Percentiles rank a stretch among this genome's conserved stretches.
Conservation (phyloP, 352 stramenopile species). For the Globisporangium spiculum region DNA sequence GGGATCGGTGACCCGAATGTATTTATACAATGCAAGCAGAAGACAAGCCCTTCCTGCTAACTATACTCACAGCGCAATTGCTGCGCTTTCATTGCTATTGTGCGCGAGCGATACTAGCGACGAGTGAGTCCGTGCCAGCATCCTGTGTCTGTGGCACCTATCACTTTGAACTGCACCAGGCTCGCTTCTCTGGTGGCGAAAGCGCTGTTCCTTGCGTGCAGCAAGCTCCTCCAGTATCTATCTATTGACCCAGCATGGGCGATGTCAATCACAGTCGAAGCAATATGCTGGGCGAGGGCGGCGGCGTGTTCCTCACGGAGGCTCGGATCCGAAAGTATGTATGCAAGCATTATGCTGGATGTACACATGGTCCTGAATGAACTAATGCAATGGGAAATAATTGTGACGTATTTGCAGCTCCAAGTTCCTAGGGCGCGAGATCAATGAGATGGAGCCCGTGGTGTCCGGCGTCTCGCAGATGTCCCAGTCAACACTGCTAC, state of each 20-base stretch:
- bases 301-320: constrained; percentile 75
- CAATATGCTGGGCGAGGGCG: constrained; percentile 41
- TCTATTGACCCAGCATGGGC: constrained; percentile 3
- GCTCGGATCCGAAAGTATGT: constrained; percentile 37
- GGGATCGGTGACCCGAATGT: constrained; percentile 2
- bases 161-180: not conserved
- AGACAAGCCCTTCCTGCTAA: not conserved
- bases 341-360: not conserved
- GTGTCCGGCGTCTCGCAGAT: constrained; percentile 86
- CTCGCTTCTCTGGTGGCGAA: not conserved
- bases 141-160: not conserved
- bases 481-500: constrained; percentile 86
- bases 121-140: not conserved
- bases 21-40: constrained; percentile 9
- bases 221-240: not conserved
- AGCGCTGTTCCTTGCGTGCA: not conserved
- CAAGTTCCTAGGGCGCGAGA: constrained; percentile 49
- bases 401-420: constrained; percentile 15
- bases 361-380: not conserved
- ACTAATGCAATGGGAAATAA: not conserved
- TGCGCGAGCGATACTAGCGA: not conserved
- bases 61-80: constrained; percentile 7
- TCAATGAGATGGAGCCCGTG: constrained; percentile 72
- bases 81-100: not conserved
- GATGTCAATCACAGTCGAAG: constrained; percentile 16